Base-by-base conservation (phyloP, 805 yeast species). In the Candida oleophila region DNA sequence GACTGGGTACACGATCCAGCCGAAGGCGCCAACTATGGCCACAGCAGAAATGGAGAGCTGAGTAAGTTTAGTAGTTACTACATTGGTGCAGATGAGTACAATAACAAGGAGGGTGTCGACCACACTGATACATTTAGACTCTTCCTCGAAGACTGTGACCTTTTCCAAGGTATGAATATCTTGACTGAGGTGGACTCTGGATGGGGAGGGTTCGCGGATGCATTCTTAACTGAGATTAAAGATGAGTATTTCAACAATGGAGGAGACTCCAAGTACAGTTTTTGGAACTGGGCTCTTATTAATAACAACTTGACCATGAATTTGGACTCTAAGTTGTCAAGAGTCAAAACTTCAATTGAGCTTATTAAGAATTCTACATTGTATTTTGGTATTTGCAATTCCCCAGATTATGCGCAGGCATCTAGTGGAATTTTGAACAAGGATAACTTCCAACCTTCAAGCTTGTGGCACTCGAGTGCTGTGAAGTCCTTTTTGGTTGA, bases 191-290 rank as follows among this genome's bases (percentile, higher is more conserved):
- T 84, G 2, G 96, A 88, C 58, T 74, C 81, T 19, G 87, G 85
- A 0, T 92, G 98, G 98, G 85, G 89, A 42, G 96, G 96, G 0
- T 81, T 87, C 54, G 64, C 87, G 3, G 61, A 66, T 36, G 72
- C 73, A 40, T 53, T 82, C 50, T 48, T 90, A 20, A 55, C 66
- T n/a, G 76, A 73, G 5, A 43, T 90, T 16, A 71, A 79, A 46
- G 97, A 91, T 59, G 95, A 88, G 55, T 84, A 78, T 54, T 69
- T 83, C 54, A 69, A 66, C 38, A 63, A 60, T 42, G 72, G 71
- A 28, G 54, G 57, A 14, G 60, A 58, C 41, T 64, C 60, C 49
- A 72, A 71, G 48, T 54, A 67, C 46, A 65, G 64, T 45, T 44
- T 71, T 8, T 70, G 76, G 76, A 53, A 54, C 3, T 66, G 63